Evolutionary conservation across 768 basidiomycete genomes (phyloP), one percentile per base, ranked within the genome.

Genomic region (Russula vinacea): DNA sequence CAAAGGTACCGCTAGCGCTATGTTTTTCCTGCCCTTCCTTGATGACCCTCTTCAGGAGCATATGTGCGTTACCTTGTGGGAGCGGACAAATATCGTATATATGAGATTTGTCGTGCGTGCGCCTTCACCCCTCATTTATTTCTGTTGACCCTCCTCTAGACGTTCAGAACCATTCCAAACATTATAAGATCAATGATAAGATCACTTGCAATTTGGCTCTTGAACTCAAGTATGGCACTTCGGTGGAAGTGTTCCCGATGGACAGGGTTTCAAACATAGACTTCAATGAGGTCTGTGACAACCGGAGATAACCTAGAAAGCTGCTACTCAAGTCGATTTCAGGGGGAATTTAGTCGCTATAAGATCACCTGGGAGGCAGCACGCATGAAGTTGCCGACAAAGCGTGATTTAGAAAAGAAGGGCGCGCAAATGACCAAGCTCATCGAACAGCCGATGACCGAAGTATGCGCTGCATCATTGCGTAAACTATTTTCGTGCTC

Each of bases 41-140:
- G 45, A 51, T 54, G 17, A 51, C 24, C 37, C 35, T 49, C 40
- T 59, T 4, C 67, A 94, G 94, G 88, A 52, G 84, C 85, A 29
- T 98, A 87, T 84, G 93, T 98, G 11, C 84, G 95, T 44, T 89
- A 90, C 71, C 78, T 90, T 44, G 86, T 95, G 67, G 92, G 90
- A 0, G 68, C 77, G 2, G 87, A 91, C 60, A 72, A 74, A 24
- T 98, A 98, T 74, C 83, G 95, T 60, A 81, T 94, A 53, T 94
- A 92, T 71, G 84, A 91, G 75, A 79, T 98, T 42, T 74, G 76
- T 22, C 84, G 94, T 94, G 62, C 68, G 91, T 79, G 33, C 32
- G 56, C n/a, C 55, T 42, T 44, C 39, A 40, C n/a, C n/a, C 62
- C 64, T 35, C 19, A 5, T 16, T 22, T n/a, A 53, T 55, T 1